These are phyloP conservation scores for Candida sp. DNA, from an alignment of 1,139 yeast species.

Conservation along the genomic window DNA sequence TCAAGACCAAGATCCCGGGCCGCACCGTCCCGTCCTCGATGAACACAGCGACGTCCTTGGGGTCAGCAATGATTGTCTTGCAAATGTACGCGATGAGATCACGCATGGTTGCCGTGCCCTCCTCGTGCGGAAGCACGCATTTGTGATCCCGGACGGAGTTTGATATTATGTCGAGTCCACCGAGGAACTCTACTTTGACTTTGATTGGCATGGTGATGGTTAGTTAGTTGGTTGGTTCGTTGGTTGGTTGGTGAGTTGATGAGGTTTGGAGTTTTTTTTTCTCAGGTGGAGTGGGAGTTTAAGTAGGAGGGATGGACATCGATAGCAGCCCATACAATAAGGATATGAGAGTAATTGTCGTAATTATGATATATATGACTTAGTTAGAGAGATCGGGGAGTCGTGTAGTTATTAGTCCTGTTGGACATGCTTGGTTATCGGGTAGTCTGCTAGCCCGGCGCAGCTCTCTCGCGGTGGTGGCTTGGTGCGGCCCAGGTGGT, in stretches of 20 bases:
- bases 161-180: constrained; percentile 76
- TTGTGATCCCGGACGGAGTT: constrained; percentile 53
- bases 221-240: too few relatives aligned
- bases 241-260: background rate
- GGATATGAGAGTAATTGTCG: too few relatives aligned
- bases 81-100: constrained; percentile 63
- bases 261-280: constrained; percentile 1
- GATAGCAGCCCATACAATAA: too few relatives aligned
- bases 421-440: too few relatives aligned
- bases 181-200: constrained; percentile 53
- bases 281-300: too few relatives aligned
- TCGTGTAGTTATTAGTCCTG: too few relatives aligned
- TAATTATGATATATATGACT: too few relatives aligned
- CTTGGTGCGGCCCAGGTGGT: too few relatives aligned
- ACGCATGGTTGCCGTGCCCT: constrained; percentile 53
- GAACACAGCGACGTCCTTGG: constrained; percentile 73
- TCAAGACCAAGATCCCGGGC: constrained; percentile 90
- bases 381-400: too few relatives aligned
- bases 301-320: too few relatives aligned
- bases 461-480: too few relatives aligned
- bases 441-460: too few relatives aligned
- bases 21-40: constrained; percentile 82
- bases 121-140: constrained; percentile 40
- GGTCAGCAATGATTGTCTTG: constrained; percentile 58
- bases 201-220: constrained; percentile 23